Evolutionary conservation across 371 early-diverging fungal genomes (phyloP).

Genomic region (Mucor saturninus): DNA sequence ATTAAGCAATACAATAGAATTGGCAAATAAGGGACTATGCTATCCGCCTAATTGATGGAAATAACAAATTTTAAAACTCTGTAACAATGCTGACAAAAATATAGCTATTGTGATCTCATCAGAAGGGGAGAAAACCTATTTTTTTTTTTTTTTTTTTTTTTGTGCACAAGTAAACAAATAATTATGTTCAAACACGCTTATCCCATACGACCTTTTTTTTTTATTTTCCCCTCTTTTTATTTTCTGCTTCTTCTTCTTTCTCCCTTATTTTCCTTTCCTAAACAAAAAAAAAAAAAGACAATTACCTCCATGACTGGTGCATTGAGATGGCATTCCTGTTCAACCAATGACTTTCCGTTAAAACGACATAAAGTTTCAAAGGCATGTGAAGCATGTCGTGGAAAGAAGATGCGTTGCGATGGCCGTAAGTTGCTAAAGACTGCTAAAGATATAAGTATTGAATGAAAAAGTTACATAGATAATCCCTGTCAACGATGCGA

Average conservation of each 20-base stretch:
- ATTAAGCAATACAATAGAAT: not conserved
- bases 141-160: not conserved
- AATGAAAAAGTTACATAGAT: not conserved
- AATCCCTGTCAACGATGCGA: conserved; percentile 35
- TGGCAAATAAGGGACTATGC: not conserved
- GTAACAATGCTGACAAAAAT: not conserved
- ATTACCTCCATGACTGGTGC: conserved; percentile 24
- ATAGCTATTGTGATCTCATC: conserved; percentile 25
- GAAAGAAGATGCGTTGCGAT: conserved; percentile 36
- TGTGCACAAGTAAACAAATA: conserved; percentile 23
- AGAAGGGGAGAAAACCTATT: conserved; percentile 17
- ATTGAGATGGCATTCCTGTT: conserved; percentile 36
- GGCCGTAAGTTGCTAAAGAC: conserved; percentile 25
- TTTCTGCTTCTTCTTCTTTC: not conserved
- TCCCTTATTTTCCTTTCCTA: not conserved
- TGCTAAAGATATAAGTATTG: not conserved
- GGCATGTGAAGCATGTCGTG: conserved; percentile 35
- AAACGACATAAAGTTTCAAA: conserved; percentile 33
- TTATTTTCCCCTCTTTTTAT: not conserved
- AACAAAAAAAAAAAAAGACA: not conserved
- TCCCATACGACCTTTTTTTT: conserved; percentile 8
- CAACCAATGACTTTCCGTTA: conserved; percentile 35
- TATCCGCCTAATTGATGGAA: not conserved
- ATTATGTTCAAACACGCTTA: conserved; percentile 18
- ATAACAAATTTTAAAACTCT: too few relatives aligned